A percentile compares a stretch with the other conserved stretches of the same genome.
Conservation (phyloP, 148 eudicot genomes). For the Dysphania ambrosioides region DNA sequence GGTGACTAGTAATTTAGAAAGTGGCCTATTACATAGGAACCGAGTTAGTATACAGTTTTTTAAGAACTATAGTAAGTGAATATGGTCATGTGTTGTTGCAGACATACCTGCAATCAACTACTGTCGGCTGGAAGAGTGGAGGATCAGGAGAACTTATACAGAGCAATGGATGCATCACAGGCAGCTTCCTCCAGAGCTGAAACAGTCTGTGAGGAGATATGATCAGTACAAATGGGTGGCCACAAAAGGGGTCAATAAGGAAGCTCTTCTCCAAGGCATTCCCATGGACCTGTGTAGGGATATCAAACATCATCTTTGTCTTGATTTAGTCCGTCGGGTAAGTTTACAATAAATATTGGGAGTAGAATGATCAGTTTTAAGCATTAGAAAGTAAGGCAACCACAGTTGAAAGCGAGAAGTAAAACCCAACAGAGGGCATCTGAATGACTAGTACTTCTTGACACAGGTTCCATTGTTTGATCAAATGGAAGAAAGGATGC, state of each 20-base stretch:
- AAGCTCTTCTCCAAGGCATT: slow-evolving; percentile 57
- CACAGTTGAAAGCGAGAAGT: background rate
- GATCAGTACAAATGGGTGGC: slow-evolving; percentile 87
- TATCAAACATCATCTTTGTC: slow-evolving; percentile 83
- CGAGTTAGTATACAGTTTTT: background rate
- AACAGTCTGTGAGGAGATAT: slow-evolving; percentile 55
- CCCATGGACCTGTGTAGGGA: slow-evolving; percentile 82
- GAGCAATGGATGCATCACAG: slow-evolving; percentile 94
- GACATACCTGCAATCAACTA: slow-evolving; percentile 81
- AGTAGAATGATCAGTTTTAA: background rate
- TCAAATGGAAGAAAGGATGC: slow-evolving; percentile 77
- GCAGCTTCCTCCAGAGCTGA: slow-evolving; percentile 68
- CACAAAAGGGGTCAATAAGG: slow-evolving; percentile 76
- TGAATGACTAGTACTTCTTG: background rate
- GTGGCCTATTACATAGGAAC: background rate
- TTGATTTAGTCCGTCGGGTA: slow-evolving; percentile 76
- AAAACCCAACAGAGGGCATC: background rate
- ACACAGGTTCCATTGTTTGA: slow-evolving; percentile 72
- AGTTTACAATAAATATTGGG: slow-evolving; percentile 16
- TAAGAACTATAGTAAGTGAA: background rate
- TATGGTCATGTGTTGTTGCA: slow-evolving; percentile 20
- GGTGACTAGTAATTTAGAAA: too few species aligned
- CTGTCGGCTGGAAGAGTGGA: slow-evolving; percentile 79
- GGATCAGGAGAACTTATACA: slow-evolving; percentile 69
- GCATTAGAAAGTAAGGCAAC: background rate